A percentile compares a stretch with the other conserved stretches of the same genome.
These are phyloP conservation scores for Stemphylium lycopersici DNA, from an alignment of 2,329 filamentous ascomycete genomes.

Conservation along the genomic window DNA sequence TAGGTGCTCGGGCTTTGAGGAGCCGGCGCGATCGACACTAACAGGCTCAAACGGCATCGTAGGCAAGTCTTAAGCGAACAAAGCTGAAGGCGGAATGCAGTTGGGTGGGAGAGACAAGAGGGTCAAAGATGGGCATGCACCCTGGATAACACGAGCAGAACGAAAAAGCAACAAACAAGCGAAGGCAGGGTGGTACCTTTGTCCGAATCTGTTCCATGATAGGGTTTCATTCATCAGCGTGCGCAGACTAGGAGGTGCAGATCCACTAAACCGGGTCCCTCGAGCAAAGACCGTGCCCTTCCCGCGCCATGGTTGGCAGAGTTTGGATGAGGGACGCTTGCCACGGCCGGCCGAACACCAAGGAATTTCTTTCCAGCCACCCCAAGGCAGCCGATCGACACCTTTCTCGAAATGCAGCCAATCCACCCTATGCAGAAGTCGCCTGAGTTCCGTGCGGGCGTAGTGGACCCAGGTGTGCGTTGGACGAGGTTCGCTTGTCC, in stretches of 20 bases:
- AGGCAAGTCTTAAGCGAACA: not conserved
- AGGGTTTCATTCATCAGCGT: not conserved
- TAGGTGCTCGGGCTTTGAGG: conserved; percentile 11
- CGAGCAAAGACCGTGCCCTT: conserved; percentile 5
- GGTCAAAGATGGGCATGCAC: not conserved
- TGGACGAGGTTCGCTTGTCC: conserved; percentile 8
- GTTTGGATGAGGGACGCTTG: conserved; percentile 11
- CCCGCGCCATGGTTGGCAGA: conserved; percentile 2
- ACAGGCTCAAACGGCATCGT: no score
- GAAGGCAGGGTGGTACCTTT: no score
- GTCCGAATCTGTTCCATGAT: not conserved
- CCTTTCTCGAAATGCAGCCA: no score
- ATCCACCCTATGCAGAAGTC: not conserved
- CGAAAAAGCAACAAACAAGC: no score
- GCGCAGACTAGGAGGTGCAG: conserved; percentile 1
- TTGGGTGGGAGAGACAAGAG: not conserved
- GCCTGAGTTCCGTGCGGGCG: not conserved
- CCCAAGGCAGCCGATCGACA: not conserved
- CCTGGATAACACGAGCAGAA: not conserved
- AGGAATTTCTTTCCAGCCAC: conserved; percentile 3
- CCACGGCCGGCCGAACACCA: conserved; percentile 3
- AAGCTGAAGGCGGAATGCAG: no score
- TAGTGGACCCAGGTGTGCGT: conserved; percentile 11
- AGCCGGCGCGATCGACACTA: conserved; percentile 11
- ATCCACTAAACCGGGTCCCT: conserved; percentile 2